Conservation (phyloP, 129 eudicot species). For the Gnaphalium uliginosum region DNA sequence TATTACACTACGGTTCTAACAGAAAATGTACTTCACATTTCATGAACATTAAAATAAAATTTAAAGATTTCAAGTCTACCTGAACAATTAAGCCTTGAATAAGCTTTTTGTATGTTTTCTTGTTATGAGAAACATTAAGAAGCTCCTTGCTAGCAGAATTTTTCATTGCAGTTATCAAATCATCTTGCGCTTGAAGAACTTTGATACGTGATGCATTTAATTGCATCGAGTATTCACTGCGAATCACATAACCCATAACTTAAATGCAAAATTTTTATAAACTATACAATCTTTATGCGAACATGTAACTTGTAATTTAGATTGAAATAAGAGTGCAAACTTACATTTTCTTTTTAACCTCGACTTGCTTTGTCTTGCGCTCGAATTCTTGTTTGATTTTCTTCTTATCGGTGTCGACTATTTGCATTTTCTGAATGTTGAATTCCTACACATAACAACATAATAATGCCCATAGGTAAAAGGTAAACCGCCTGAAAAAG, state of each 20-base stretch:
- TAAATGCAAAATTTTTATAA: not conserved
- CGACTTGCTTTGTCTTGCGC: constrained; percentile 77
- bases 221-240: constrained; percentile 78
- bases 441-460: constrained; percentile 54
- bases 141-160: constrained; percentile 59
- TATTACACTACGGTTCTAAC: no score
- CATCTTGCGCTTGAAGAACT: constrained; percentile 79
- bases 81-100: constrained; percentile 56
- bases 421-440: constrained; percentile 75
- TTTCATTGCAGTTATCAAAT: constrained; percentile 56
- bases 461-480: not conserved
- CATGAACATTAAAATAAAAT: not conserved
- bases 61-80: constrained; percentile 31
- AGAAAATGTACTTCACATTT: not conserved
- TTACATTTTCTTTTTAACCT: constrained; percentile 77
- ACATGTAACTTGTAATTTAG: not conserved
- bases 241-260: not conserved
- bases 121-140: constrained; percentile 47
- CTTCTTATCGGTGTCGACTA: constrained; percentile 80
- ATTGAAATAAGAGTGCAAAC: not conserved
- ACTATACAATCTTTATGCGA: not conserved
- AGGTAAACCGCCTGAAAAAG: not conserved
- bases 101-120: constrained; percentile 53
- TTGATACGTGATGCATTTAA: constrained; percentile 64
- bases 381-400: constrained; percentile 71